Base-by-base conservation (phyloP, 2,329 filamentous ascomycete genomes). In the Colletotrichum destructivum region DNA sequence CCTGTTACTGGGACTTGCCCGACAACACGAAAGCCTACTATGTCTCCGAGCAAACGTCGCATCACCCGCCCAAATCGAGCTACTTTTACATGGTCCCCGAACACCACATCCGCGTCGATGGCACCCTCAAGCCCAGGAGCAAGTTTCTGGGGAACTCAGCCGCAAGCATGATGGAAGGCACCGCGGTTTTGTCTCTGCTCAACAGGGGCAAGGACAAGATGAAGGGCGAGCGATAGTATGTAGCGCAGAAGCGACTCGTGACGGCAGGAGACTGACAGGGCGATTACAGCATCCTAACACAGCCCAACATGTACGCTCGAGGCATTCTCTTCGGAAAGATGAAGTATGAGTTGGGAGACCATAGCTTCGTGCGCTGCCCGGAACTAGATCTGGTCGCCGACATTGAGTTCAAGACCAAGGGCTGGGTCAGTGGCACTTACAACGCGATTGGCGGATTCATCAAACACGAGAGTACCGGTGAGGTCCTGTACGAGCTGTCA, bases 31-130 rank as follows among this genome's bases (percentile, higher is more conserved):
- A 90, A 75, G 96, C 94, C 74, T 99, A 98, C 85, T 99, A 99
- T 84, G 94, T 99, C 76, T 91, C 96, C 59, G 96, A 99, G 83
- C 96, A 99, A 83, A 99, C 96, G 1, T 98, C 95, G 38, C 96
- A 99, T 81, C 96, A 99, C 79, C 96, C 96, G 42, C 96, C 96
- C 38, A 99, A 99, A 85, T 98, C 96, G 57, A 98, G 95, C 83
- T 99, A 99, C 85, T 99, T 99, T 82, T 99, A 98, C 85, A 95
- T 98, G 92, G 95, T 94, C 0, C 96, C 96, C 2, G 91, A 97
- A 66, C 94, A 98, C 79, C 86, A 97, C 79, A 97, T 99, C 76
- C 91, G 96, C 68, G 97, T 99, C 77, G 96, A 99, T 78, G 96
- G 96, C 23, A 97, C 94, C 4, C 86, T 99, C 75, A 98, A 98